Base-by-base conservation (phyloP, 2,329 filamentous ascomycete genomes). In the Aspergillus transmontanensis region DNA sequence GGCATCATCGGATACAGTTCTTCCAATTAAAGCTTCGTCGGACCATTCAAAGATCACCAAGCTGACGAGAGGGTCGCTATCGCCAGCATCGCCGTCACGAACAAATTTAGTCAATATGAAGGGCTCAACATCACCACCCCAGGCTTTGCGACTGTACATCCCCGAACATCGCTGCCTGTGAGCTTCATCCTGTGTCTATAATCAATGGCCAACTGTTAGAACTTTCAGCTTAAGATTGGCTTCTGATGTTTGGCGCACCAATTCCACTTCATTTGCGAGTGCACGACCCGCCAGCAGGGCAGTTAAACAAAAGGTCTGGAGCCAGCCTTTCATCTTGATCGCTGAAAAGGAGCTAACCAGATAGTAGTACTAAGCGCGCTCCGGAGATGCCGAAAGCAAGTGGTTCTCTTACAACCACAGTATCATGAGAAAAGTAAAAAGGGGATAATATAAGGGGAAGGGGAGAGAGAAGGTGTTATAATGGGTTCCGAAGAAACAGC, bases 1-100 rank as follows among this genome's bases (percentile, higher is more conserved):
- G 55, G 80, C 76, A 39, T 84, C 81, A 58, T 85, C 84, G 32
- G 83, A 82, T 57, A 87, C 82, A 41, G 85, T 84, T 63, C 90
- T 85, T 50, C 94, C 94, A 67, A 99, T 88, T 60, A 94, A 83
- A 58, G 87, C 81, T 75, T 91, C 89, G 75, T 99, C 95, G 69
- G 86, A 89, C 92, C 94, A 99, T 80, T 99, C 94, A 77, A 97
- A 99, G 67, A 99, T 90, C 58, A 97, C 84, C 70, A 97, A 80
- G 77, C 93, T 96, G 68, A 93, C 90, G 50, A 92, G 83, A 6
- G 91, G 90, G 75, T 96, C 90, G 53, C 85, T 81, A 61, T 89
- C 83, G 36, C 86, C 84, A 62, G 85, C 81, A 72, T 86, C 78
- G 76, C 80, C 83, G 74, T 80, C 85, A 67, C 87, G 85, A 46